These are phyloP conservation scores for Tricholoma hemisulphureum DNA, from an alignment of 768 basidiomycete genomes.

Conservation along the genomic window DNA sequence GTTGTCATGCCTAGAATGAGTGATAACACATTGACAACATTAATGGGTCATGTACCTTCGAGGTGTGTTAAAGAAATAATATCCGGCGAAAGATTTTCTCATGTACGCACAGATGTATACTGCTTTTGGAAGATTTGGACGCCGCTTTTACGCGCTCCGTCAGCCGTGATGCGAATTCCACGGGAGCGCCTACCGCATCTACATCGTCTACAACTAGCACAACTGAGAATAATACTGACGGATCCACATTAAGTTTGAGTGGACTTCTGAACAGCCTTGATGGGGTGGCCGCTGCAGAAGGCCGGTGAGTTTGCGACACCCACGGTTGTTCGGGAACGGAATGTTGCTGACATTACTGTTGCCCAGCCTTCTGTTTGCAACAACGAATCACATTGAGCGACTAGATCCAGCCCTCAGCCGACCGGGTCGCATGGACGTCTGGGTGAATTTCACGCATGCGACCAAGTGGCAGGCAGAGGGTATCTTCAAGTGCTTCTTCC, in stretches of 20 bases:
- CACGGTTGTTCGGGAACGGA: background rate
- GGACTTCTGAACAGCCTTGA: slow-evolving; percentile 85
- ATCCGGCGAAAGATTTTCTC: slow-evolving; percentile 5
- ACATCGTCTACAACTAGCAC: slow-evolving; percentile 40
- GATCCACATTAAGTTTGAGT: slow-evolving; percentile 81
- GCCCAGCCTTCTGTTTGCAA: slow-evolving; percentile 78
- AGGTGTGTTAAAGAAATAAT: slow-evolving; percentile 44
- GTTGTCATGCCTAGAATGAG: slow-evolving; percentile 62
- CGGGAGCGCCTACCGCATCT: slow-evolving; percentile 62
- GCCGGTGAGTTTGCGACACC: slow-evolving; percentile 55
- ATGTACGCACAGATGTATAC: slow-evolving; percentile 65
- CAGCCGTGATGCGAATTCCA: slow-evolving; percentile 77
- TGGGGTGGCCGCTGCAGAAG: slow-evolving; percentile 82
- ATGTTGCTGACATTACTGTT: slow-evolving; percentile 12
- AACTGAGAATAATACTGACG: slow-evolving; percentile 56
- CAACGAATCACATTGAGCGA: slow-evolving; percentile 92
- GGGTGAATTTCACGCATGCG: slow-evolving; percentile 88
- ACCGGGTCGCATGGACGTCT: slow-evolving; percentile 90
- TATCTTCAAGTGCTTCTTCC: slow-evolving; percentile 95
- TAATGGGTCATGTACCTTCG: slow-evolving; percentile 87
- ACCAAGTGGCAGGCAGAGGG: slow-evolving; percentile 93
- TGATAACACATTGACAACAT: slow-evolving; percentile 80
- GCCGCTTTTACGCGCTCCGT: slow-evolving; percentile 88
- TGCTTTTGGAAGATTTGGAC: slow-evolving; percentile 92
- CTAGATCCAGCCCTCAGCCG: slow-evolving; percentile 86